Base-by-base conservation (phyloP, 768 basidiomycete genomes). In the Kwoniella heveanensis region DNA sequence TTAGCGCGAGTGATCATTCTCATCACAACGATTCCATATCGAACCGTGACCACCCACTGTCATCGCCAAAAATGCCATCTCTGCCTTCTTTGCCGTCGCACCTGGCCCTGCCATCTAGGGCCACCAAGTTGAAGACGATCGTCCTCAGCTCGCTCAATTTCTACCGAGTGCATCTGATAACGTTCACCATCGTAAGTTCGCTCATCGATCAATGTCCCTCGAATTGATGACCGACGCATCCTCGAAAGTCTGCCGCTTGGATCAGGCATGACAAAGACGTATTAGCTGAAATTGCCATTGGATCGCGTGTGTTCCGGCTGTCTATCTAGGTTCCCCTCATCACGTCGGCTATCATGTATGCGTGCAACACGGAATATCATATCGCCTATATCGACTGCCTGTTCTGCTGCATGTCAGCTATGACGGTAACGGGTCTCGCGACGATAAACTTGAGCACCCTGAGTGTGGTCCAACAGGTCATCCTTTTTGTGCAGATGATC, bases 301-400 rank as follows among this genome's bases (percentile, higher is more conserved):
- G n/a, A n/a, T n/a, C n/a, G n/a, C n/a, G n/a, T n/a, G n/a, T n/a
- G n/a, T n/a, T n/a, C n/a, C n/a, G n/a, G n/a, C n/a, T 22, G 17
- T 27, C 26, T 32, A 25, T 2, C 22, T 27, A 80, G 79, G 86
- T 86, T 0, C 93, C 94, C 1, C 83, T 96, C 67, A 81, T 93
- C 57, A 85, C 86, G 67, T 90, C 90, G 21, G 86, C 81, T 37
- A 87, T 97, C 56, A 86, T 96, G 73, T 96, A 90, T 73, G 91
- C 87, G 25, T 85, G 85, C 80, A 92, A 92, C 83, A 91, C 79
- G 19, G 50, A 67, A n/a, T 75, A 70, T 57, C 72, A 76, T 29
- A 80, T 80, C 59, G 57, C 48, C 32, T 81, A 79, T 60, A 77
- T 81, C 67, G 81, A 81, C 63, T 76, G 75, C 30, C 70, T 81